Conservation (phyloP, 345 rosid genomes). For the Gossypium sturtianum region DNA sequence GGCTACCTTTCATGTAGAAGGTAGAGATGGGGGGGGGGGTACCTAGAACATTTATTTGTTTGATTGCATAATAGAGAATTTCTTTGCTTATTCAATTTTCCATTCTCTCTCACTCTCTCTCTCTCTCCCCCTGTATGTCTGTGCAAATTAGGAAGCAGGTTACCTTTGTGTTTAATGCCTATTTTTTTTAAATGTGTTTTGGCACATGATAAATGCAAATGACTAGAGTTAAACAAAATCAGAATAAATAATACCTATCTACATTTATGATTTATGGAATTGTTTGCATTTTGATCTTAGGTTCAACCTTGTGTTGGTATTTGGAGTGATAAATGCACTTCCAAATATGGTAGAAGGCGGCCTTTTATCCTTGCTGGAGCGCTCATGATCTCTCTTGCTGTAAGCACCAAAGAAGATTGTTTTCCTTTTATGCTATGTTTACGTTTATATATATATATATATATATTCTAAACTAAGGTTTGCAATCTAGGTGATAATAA, state of each 20-base stretch:
- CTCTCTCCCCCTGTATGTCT: not conserved
- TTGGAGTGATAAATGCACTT: conserved; percentile 95
- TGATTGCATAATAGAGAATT: not conserved
- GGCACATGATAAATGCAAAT: not conserved
- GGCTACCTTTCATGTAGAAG: not conserved
- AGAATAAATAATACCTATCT: not conserved
- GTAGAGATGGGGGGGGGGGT: not conserved
- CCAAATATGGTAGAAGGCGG: conserved; percentile 84
- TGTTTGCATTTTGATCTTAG: conserved; percentile 32
- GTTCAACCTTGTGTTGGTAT: conserved; percentile 99
- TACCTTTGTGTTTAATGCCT: not conserved
- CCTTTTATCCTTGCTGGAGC: conserved; percentile 93
- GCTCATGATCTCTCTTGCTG: conserved; percentile 77
- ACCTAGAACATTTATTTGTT: not conserved
- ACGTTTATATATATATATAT: not conserved
- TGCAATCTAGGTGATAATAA: conserved; percentile 86
- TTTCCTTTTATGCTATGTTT: conserved; percentile 8
- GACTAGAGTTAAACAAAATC: not conserved
- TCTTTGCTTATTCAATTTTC: not conserved
- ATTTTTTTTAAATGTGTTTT: too few species aligned
- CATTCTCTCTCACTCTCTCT: not conserved
- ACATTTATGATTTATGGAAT: not conserved
- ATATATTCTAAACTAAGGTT: conserved; percentile 45
- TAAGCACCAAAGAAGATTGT: conserved; percentile 34
- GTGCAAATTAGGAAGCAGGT: not conserved